These are phyloP conservation scores for Penicillium sp. DNA, from an alignment of 2,329 filamentous ascomycete species.

Conservation along the genomic window DNA sequence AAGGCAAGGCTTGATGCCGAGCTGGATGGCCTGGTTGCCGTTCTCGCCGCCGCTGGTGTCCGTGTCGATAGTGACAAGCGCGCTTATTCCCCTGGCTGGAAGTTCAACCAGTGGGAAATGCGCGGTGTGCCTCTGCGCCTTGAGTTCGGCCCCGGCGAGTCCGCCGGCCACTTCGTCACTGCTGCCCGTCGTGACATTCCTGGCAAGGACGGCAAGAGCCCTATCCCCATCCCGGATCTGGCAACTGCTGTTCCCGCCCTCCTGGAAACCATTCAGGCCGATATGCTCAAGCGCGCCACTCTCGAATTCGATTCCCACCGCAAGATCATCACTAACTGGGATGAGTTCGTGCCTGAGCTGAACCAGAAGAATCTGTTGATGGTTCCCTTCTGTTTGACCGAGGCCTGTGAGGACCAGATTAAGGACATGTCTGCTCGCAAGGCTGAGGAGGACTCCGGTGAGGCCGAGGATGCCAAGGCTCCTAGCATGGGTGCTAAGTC, in stretches of 20 bases:
- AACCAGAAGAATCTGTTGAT: conserved; percentile 90
- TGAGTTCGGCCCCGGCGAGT: conserved; percentile 94
- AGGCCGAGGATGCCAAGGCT: conserved; percentile 69
- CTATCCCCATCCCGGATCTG: conserved; percentile 72
- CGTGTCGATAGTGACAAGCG: conserved; percentile 79
- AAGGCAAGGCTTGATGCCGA: conserved; percentile 72
- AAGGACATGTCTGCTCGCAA: conserved; percentile 86
- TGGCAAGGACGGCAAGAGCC: conserved; percentile 67
- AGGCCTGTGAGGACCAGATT: conserved; percentile 87
- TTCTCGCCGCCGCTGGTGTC: conserved; percentile 70
- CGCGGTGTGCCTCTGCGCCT: conserved; percentile 91
- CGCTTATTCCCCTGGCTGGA: conserved; percentile 90
- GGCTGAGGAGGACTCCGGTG: conserved; percentile 59
- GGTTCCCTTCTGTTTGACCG: conserved; percentile 83
- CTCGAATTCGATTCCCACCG: conserved; percentile 76
- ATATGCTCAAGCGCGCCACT: conserved; percentile 76
- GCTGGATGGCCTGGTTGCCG: conserved; percentile 66
- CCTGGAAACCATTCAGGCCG: conserved; percentile 84
- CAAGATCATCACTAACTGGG: conserved; percentile 79
- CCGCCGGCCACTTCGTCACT: conserved; percentile 78
- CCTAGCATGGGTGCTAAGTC: conserved; percentile 75
- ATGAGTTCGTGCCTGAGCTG: conserved; percentile 83
- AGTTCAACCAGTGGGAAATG: conserved; percentile 98
- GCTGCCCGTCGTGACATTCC: conserved; percentile 80
- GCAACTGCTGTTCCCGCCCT: conserved; percentile 71